Conservation (phyloP, 2,329 filamentous ascomycete species). For the Monosporascus sp. region DNA sequence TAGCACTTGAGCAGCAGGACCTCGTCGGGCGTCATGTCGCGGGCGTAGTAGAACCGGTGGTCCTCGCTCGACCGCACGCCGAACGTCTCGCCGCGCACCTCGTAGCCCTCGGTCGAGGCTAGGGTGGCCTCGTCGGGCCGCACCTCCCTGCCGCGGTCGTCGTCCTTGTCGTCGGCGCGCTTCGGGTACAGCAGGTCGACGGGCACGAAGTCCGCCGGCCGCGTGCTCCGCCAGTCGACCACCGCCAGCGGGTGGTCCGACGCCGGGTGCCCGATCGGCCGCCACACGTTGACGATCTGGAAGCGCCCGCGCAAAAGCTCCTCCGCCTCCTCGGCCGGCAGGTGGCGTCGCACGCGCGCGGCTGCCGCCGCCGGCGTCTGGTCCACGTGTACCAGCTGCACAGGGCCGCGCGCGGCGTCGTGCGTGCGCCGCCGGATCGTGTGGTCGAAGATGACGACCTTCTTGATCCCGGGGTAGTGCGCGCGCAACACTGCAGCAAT, state of each 20-base stretch:
- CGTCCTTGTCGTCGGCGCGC: constrained; percentile 24
- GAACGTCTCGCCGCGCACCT: constrained; percentile 56
- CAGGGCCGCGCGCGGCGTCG: constrained; percentile 55
- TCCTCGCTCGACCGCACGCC: constrained; percentile 49
- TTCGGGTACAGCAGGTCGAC: constrained; percentile 58
- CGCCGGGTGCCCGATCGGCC: constrained; percentile 58
- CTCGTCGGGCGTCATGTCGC: constrained; percentile 58
- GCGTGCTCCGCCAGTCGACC: constrained; percentile 54
- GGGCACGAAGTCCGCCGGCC: constrained; percentile 51
- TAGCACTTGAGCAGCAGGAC: constrained; percentile 48
- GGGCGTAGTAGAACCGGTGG: constrained; percentile 60
- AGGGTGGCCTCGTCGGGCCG: constrained; percentile 41
- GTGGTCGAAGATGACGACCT: constrained; percentile 64
- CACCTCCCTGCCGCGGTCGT: constrained; percentile 54
- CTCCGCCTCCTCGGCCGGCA: constrained; percentile 49
- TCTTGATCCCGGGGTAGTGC: constrained; percentile 6
- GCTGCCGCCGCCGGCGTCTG: constrained; percentile 61
- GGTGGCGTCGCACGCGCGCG: constrained; percentile 55
- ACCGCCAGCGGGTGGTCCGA: constrained; percentile 57
- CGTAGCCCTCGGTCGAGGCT: constrained; percentile 53
- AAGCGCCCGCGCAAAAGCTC: constrained; percentile 52
- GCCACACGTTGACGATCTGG: constrained; percentile 68
- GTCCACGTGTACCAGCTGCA: constrained; percentile 67
- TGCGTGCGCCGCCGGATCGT: constrained; percentile 56
- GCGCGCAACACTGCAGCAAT: too few species aligned